phyloP scores from a whole-genome alignment of 2,329 filamentous ascomycete genomes.

The Corinectria fuckeliana region DNA sequence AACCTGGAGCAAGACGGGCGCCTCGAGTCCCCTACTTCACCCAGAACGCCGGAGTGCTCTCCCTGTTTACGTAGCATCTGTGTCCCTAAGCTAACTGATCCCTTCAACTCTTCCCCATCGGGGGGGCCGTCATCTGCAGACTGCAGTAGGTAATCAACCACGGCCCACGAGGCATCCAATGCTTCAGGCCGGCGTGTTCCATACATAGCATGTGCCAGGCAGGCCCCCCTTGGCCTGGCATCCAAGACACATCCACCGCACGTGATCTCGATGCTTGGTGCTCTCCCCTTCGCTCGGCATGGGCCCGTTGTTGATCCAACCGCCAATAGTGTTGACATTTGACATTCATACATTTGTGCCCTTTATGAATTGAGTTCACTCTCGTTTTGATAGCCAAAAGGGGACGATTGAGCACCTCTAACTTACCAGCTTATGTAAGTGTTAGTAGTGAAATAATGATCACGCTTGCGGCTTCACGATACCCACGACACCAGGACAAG shows the following conservation, averaged over 20 bases:
- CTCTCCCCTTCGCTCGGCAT: neutral
- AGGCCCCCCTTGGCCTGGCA: constrained; percentile 25
- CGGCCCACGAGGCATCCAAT: constrained; percentile 20
- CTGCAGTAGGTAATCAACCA: neutral
- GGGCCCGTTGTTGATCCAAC: neutral
- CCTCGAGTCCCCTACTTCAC: no score
- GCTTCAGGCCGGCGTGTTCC: constrained; percentile 26
- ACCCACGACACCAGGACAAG: neutral
- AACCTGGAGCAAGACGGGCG: neutral
- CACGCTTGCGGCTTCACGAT: neutral
- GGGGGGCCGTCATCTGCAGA: neutral
- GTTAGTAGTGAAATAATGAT: neutral
- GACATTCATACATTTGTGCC: neutral
- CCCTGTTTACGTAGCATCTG: no score
- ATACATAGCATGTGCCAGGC: constrained; percentile 33
- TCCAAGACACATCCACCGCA: neutral
- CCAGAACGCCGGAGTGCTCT: no score
- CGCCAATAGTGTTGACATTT: neutral
- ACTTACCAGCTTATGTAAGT: no score
- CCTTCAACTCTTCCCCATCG: neutral
- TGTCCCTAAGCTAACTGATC: no score
- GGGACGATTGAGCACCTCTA: no score
- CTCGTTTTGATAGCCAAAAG: no score
- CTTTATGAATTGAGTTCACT: neutral
- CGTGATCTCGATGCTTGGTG: neutral